phyloP scores from a whole-genome alignment of 176 grass and related monocot species.

The Zoysia japonica region DNA sequence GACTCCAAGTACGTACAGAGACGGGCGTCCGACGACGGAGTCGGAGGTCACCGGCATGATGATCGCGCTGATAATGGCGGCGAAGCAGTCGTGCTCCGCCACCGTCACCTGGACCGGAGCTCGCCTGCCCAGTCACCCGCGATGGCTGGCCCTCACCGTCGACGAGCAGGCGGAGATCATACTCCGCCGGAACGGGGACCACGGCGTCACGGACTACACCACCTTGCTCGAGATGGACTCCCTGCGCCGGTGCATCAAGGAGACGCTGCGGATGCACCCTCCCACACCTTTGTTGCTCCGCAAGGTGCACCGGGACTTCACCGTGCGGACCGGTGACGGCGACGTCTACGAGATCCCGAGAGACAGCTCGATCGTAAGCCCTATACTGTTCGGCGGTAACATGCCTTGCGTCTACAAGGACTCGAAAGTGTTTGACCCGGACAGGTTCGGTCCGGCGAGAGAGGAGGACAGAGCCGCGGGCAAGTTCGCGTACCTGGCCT shows the following conservation, averaged over 20 bases:
- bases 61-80: constrained; percentile 42
- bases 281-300: not conserved
- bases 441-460: not conserved
- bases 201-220: constrained; percentile 6
- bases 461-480: constrained; percentile 8
- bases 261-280: constrained; percentile 10
- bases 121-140: constrained; percentile 29
- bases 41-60: constrained; percentile 41
- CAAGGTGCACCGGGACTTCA: not conserved
- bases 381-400: not conserved
- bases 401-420: not conserved
- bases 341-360: not conserved
- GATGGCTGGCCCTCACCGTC: constrained; percentile 19
- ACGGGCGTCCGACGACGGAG: constrained; percentile 36
- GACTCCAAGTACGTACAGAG: constrained; percentile 59
- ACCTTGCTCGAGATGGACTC: not conserved
- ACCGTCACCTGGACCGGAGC: constrained; percentile 48
- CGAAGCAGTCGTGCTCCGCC: constrained; percentile 43
- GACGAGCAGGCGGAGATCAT: constrained; percentile 54
- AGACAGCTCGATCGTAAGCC: not conserved
- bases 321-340: not conserved
- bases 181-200: not conserved
- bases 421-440: not conserved
- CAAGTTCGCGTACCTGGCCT: constrained; percentile 10
- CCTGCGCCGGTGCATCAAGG: not conserved